Evolutionary conservation across 805 yeast species (phyloP), one percentile per base, ranked within the genome.

Genomic region (Metschnikowia baotianmanensis): DNA sequence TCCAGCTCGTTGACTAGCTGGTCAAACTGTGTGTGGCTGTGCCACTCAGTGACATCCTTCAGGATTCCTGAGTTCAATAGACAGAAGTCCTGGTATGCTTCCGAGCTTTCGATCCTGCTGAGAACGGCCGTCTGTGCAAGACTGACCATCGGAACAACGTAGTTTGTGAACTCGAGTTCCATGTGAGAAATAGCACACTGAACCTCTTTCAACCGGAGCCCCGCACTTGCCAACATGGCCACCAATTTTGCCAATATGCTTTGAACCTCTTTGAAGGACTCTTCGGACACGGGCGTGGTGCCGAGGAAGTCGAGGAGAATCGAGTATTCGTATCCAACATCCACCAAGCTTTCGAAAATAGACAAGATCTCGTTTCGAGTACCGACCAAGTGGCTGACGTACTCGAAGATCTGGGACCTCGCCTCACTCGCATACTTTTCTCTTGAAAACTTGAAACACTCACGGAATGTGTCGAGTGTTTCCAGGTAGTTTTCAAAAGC

Each of bases 371-470:
- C 38, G n/a, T 28, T 29, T 21, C 38, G 9, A 10, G 28, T 20
- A 7, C 28, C 33, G 12, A 21, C 15, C 22, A 35, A 22, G 21
- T 21, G 26, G 19, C 21, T 6, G 16, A 35, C 10, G 28, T 21
- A 35, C 10, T 22, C 38, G n/a, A 28, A 22, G 13, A 35, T 22
- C 33, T 28, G 38, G 9, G 19, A 15, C 17, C 15, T 29, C 4
- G 38, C 38, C n/a, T 28, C 33, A 6, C 24, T 34, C 9, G 31
- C 37, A 19, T 25, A 34, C 15, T 34, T 18, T n/a, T 34, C 31
- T 9, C 30, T 12, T 15, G 24, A 34, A 19, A 25, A 26, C 10
- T 25, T n/a, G 15, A 25, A 34, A 26, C 37, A 34, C 1, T 34
- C 37, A 8, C 31, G 31, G 24, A 34, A 34, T 9, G 29, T 17